Conservation (phyloP, 2,329 filamentous ascomycete genomes). For the Lecanicillium sp. region DNA sequence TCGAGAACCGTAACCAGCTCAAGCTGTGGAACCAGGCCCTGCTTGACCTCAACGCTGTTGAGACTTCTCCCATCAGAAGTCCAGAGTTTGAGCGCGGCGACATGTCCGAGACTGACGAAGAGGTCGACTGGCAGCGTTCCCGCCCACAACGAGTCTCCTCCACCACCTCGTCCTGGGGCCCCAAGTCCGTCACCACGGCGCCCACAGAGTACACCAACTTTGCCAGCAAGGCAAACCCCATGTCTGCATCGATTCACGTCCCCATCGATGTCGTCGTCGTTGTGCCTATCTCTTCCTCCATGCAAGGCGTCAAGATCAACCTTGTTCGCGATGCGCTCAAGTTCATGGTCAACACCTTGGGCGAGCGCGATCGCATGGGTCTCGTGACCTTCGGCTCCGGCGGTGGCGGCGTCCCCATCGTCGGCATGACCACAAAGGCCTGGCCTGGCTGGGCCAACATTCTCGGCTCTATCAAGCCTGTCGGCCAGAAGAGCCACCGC, state of each 20-base stretch:
- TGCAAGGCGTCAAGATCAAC: slow-evolving; percentile 99
- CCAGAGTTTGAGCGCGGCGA: slow-evolving; percentile 75
- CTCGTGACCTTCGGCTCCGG: slow-evolving; percentile 95
- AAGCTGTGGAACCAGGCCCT: slow-evolving; percentile 88
- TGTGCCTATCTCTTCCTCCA: slow-evolving; percentile 93
- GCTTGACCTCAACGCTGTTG: slow-evolving; percentile 71
- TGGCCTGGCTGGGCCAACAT: slow-evolving; percentile 91
- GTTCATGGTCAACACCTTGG: slow-evolving; percentile 84
- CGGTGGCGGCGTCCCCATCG: slow-evolving; percentile 84
- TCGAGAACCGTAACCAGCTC: slow-evolving; percentile 75
- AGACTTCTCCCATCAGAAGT: slow-evolving; percentile 56
- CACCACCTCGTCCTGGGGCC: slow-evolving; percentile 73
- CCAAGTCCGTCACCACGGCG: slow-evolving; percentile 77
- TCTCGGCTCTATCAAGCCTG: slow-evolving; percentile 79
- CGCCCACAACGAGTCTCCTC: slow-evolving; percentile 71
- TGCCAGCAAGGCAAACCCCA: slow-evolving; percentile 40
- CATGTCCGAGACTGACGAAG: slow-evolving; percentile 78
- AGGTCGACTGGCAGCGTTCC: slow-evolving; percentile 66
- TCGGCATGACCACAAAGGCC: slow-evolving; percentile 95
- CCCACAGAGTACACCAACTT: slow-evolving; percentile 87
- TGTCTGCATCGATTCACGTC: slow-evolving; percentile 63
- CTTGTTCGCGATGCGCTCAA: slow-evolving; percentile 84
- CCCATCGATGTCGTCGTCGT: slow-evolving; percentile 94
- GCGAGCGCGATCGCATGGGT: slow-evolving; percentile 93
- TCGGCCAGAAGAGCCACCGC: slow-evolving; percentile 92